Base-by-base conservation (phyloP, 495 filamentous ascomycete species). In the Jackrogersella minutella region DNA sequence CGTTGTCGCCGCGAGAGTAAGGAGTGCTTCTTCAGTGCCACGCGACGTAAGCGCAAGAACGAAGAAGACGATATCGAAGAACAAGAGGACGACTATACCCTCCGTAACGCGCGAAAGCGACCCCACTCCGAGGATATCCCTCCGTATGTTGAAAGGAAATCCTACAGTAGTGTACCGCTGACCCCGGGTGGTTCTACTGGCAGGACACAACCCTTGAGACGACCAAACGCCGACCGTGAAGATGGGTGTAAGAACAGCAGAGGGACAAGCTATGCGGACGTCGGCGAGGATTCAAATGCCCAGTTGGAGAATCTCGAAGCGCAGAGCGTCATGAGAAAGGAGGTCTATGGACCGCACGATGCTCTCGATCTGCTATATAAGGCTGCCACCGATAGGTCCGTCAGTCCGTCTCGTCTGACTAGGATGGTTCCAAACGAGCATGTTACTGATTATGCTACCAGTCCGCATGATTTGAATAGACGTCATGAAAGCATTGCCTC, bases 1-100 rank as follows among this genome's bases (percentile, higher is more conserved):
- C 87, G 95, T 73, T 99, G 95, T 77, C 88, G 92, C 21, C 88
- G 95, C 60, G 95, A 99, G 79, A 85, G 88, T 79, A 97, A 97
- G 78, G 89, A 96, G 68, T 99, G 95, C 82, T 94, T 88, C 82
- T 98, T 99, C 82, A 96, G 93, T 64, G 91, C 92, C n/a, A 98
- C 93, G 36, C 84, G 94, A 43, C 86, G 95, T 67, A 98, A 97
- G 87, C 85, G 92, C 70, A 96, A 96, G 80, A 81, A 83, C 50
- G 90, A 93, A 58, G 87, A 84, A 22, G 79, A 83, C 13, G 79
- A 83, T n/a, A 76, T 72, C 28, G 81, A 87, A 58, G 77, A 69
- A 52, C 83, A 49, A 73, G 83, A 46, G 73, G 85, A 80, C 49
- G 84, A 86, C 14, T 86, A 85, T 70, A 82, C 81, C 30, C 59